Evolutionary conservation across 805 yeast genomes (phyloP), one percentile per base, ranked within the genome.

Genomic region (Candida ulmi): DNA sequence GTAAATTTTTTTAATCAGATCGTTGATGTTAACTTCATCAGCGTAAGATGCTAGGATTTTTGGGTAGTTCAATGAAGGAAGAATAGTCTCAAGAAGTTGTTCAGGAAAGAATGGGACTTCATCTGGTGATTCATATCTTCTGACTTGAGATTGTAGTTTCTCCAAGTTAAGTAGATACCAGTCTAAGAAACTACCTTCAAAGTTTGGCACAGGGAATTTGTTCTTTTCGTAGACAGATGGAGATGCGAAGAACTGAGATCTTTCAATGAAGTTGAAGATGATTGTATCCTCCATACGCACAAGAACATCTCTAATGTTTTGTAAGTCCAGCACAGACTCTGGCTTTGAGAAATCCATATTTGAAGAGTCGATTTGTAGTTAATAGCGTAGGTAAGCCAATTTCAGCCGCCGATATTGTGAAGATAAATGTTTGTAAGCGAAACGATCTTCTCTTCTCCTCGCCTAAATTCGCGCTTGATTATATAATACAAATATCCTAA

Each of bases 251-350:
- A 87, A 91, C 64, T 91, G 96, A 3, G 96, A 86, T 47, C 99
- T 73, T 61, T 93, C 99, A 44, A 93, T 90, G 50, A 93, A 75
- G 41, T 83, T 85, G 69, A 90, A 93, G 45, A 93, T 83, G 51
- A 93, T 88, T 7, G 97, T 85, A 62, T 93, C 98, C 58, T 93
- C 99, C 96, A 93, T 88, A 39, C 96, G 77, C 30, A 90, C 81
- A 35, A 93, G 69, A 15, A 87, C 83, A 44, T 76, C 80, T 46
- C 99, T 78, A 53, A 93, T 93, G 63, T 93, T 88, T 51, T 68
- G 69, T 42, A 93, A 68, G 53, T 88, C 76, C 37, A 93, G 71
- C 7, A 87, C 96, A 0, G 95, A 76, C 36, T 82, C 83, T 15
- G 95, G 93, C 49, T 80, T 77, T 59, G 75, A 73, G 61, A 88